Evolutionary conservation across 306 rosid genomes (phyloP).

Genomic region (Senna siamea): DNA sequence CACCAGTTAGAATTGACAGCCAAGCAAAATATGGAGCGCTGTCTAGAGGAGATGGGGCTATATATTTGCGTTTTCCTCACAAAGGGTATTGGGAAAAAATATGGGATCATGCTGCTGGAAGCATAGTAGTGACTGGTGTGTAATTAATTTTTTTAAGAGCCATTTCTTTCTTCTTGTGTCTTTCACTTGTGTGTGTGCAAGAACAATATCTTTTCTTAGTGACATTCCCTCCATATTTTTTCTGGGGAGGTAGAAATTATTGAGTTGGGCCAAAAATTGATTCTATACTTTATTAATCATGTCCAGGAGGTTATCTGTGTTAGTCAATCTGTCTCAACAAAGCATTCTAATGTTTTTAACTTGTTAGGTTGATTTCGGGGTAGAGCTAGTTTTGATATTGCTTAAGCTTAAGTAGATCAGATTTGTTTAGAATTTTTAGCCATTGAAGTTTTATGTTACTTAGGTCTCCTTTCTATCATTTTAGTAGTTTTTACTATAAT

Average conservation of each 20-base stretch:
- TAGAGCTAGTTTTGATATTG: no score
- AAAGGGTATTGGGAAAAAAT: slow-evolving; percentile 93
- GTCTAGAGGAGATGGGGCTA: slow-evolving; percentile 96
- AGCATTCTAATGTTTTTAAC: neutral
- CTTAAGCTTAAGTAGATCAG: no score
- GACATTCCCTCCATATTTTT: slow-evolving; percentile 4
- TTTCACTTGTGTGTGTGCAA: neutral
- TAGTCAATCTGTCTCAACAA: neutral
- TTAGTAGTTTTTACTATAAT: no score
- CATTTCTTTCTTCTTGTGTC: slow-evolving; percentile 9
- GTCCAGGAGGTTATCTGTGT: neutral
- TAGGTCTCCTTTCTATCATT: no score
- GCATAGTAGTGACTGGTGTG: slow-evolving; percentile 84
- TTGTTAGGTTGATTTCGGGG: no score
- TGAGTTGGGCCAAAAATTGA: neutral
- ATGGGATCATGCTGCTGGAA: slow-evolving; percentile 99
- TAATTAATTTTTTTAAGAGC: slow-evolving; percentile 14
- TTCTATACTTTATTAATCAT: neutral
- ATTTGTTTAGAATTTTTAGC: no score
- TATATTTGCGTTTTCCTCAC: slow-evolving; percentile 89
- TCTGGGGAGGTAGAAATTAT: neutral
- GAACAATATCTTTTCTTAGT: slow-evolving; percentile 19
- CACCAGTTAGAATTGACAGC: slow-evolving; percentile 95
- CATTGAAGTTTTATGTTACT: no score
- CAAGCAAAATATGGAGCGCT: slow-evolving; percentile 96